These are phyloP conservation scores for Colletotrichum endophyticum DNA, from an alignment of 2,329 filamentous ascomycete species.

Conservation along the genomic window DNA sequence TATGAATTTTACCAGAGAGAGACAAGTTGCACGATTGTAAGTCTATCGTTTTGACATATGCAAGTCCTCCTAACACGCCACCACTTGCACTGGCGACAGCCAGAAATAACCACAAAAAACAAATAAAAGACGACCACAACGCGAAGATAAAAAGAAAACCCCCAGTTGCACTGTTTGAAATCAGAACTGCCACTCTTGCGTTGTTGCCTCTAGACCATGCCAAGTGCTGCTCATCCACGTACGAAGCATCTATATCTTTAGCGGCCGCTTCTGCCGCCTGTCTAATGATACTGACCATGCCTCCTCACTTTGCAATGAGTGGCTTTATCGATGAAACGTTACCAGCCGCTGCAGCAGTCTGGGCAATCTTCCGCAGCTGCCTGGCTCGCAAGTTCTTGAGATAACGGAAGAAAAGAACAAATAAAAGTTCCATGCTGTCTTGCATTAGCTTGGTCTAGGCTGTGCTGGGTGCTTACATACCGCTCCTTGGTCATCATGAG, in stretches of 20 bases:
- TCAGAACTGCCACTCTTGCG: not conserved
- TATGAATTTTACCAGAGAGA: not conserved
- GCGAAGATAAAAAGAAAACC: not conserved
- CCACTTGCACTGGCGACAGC: not conserved
- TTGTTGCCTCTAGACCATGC: not conserved
- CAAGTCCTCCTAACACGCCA: not conserved
- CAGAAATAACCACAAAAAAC: not conserved
- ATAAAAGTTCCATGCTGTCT: slow-evolving; percentile 81
- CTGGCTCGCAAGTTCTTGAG: slow-evolving; percentile 72
- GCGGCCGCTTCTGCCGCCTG: not conserved
- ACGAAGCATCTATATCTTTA: not conserved
- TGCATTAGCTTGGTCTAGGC: not conserved
- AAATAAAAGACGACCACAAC: not conserved
- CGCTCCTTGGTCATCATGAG: slow-evolving; percentile 99
- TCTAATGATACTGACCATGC: not conserved
- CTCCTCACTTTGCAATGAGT: not conserved
- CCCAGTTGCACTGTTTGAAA: not conserved
- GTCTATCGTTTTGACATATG: not conserved
- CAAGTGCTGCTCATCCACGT: not conserved
- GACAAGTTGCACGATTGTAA: not conserved
- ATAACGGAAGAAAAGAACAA: slow-evolving; percentile 85
- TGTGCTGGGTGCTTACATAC: slow-evolving; percentile 48
- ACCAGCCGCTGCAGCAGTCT: slow-evolving; percentile 57
- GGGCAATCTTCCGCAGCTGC: slow-evolving; percentile 71
- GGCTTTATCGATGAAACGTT: not conserved